phyloP scores from a whole-genome alignment of 179 eudicot genomes.

The Sideroxylon spinosum region DNA sequence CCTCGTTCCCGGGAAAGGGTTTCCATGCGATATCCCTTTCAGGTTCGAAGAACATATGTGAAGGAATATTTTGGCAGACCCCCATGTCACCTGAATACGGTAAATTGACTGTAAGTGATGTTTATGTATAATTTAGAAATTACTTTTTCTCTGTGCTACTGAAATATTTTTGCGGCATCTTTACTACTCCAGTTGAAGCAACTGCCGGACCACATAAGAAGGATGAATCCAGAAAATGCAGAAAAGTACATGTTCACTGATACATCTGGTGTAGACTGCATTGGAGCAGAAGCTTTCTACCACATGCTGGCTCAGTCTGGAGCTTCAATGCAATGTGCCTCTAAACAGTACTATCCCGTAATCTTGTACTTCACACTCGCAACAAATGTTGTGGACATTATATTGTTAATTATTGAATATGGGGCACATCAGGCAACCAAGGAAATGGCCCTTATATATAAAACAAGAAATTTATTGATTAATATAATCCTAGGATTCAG shows the following conservation, averaged over 20 bases:
- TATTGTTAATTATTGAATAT: neutral
- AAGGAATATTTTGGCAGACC: slow-evolving; percentile 61
- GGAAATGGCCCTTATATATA: neutral
- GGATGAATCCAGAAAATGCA: slow-evolving; percentile 56
- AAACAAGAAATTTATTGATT: no score
- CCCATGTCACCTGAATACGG: slow-evolving; percentile 38
- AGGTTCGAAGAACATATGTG: slow-evolving; percentile 44
- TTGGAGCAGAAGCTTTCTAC: slow-evolving; percentile 63
- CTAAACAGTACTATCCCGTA: slow-evolving; percentile 54
- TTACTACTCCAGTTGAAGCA: slow-evolving; percentile 40
- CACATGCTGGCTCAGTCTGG: slow-evolving; percentile 67
- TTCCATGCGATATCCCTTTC: slow-evolving; percentile 58
- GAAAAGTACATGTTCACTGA: slow-evolving; percentile 47
- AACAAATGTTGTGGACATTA: neutral
- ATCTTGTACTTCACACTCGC: slow-evolving; percentile 5
- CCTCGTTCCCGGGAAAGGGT: slow-evolving; percentile 42
- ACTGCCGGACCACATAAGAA: slow-evolving; percentile 46
- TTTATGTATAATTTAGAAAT: slow-evolving; percentile 1
- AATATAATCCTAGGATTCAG: no score
- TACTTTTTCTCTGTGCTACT: slow-evolving; percentile 18
- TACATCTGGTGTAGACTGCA: slow-evolving; percentile 32
- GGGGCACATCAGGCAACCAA: neutral
- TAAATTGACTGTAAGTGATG: slow-evolving; percentile 25
- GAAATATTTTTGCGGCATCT: neutral
- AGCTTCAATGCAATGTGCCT: slow-evolving; percentile 51